Evolutionary conservation across 345 rosid genomes (phyloP).

Genomic region (Lepidium africanum): DNA sequence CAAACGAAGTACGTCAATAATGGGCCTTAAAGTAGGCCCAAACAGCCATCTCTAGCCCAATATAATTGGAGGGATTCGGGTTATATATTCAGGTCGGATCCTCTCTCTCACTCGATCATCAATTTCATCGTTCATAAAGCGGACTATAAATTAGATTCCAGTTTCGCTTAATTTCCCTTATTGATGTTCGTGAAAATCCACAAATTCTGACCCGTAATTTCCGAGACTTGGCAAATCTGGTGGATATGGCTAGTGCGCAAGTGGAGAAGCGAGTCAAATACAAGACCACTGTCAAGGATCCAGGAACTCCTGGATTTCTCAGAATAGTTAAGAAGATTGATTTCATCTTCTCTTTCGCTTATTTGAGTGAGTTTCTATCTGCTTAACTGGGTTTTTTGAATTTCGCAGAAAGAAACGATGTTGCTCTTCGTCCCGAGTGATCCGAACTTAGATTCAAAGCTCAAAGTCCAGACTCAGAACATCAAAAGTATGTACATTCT

Average conservation of each 20-base stretch:
- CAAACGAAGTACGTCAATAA: not conserved
- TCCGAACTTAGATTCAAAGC: slow-evolving; percentile 60
- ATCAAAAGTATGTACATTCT: slow-evolving; percentile 44
- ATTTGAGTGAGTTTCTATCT: not conserved
- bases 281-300: slow-evolving; percentile 70
- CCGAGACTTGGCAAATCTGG: not conserved
- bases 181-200: not conserved
- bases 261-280: slow-evolving; percentile 61
- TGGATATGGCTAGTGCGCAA: slow-evolving; percentile 44
- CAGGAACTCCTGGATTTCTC: slow-evolving; percentile 72
- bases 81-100: not conserved
- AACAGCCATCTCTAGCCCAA: not conserved
- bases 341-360: not conserved
- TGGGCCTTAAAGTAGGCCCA: not conserved
- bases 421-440: slow-evolving; percentile 54
- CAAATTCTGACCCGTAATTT: not conserved
- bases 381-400: not conserved
- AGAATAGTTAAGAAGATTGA: slow-evolving; percentile 34
- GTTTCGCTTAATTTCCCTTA: not conserved
- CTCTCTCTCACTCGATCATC: not conserved
- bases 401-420: slow-evolving; percentile 49
- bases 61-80: too few species aligned
- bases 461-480: slow-evolving; percentile 54
- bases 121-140: not conserved
- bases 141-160: not conserved